These are phyloP conservation scores for Bipolaris bicolor DNA, from an alignment of 2,329 filamentous ascomycete genomes.

Conservation along the genomic window DNA sequence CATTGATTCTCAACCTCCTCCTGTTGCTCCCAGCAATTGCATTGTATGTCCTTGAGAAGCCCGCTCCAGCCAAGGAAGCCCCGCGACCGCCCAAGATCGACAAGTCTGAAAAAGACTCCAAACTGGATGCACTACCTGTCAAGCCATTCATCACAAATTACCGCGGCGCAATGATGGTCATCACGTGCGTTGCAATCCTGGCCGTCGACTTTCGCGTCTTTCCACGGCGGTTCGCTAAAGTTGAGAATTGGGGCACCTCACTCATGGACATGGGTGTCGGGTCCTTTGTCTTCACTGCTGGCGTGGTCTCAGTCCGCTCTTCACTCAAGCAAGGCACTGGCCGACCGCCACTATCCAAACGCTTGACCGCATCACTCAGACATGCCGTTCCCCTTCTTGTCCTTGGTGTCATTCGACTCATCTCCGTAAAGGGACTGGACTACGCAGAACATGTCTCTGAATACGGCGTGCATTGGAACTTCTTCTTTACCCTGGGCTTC, in stretches of 20 bases:
- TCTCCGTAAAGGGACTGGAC: conserved; percentile 90
- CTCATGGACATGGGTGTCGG: conserved; percentile 98
- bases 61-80: conserved; percentile 20
- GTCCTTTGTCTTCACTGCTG: conserved; percentile 94
- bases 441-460: conserved; percentile 98
- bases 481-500: conserved; percentile 94
- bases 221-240: conserved; percentile 93
- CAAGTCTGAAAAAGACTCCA: conserved; percentile 21
- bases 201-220: conserved; percentile 95
- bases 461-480: conserved; percentile 99
- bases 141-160: conserved; percentile 95
- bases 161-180: conserved; percentile 86
- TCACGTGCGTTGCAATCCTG: conserved; percentile 90
- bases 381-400: conserved; percentile 83
- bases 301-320: conserved; percentile 84
- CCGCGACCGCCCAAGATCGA: conserved; percentile 32
- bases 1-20: conserved; percentile 75
- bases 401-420: conserved; percentile 79
- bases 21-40: conserved; percentile 74
- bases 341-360: conserved; percentile 57
- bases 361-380: conserved; percentile 71
- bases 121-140: conserved; percentile 67
- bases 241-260: conserved; percentile 99
- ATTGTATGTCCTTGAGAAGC: conserved; percentile 57
- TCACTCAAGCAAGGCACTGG: conserved; percentile 72